Base-by-base conservation (phyloP, 1,139 yeast genomes). In the Pichia sp. region DNA sequence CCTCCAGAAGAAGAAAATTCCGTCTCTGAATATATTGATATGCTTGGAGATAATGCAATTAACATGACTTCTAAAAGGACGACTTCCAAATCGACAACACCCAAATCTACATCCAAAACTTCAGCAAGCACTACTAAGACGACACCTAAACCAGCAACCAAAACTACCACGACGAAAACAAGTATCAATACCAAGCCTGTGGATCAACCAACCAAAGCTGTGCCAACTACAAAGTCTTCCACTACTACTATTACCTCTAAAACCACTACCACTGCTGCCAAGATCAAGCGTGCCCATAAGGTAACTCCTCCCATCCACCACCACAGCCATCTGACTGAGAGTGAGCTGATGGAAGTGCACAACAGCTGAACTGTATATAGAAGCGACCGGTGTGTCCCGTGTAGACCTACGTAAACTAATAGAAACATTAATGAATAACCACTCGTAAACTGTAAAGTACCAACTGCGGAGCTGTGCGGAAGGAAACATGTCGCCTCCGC, bases 341-440 rank as follows among this genome's bases (percentile, higher is more conserved):
- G 20, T 18, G 50, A 47, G 19, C 15, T 47, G 4, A 15, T 30
- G 19, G 47, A 47, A 22, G 37, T 47, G 2, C 43, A 44, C 6
- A 42, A 34, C 4, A 32, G 39, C 35, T 24, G 22, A 27, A 8
- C 22, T 42, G 34, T 36, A 32, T 15, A 34, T 34, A n/a, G n/a
- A n/a, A n/a, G n/a, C n/a, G n/a, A n/a, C n/a, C n/a, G n/a, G n/a
- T n/a, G n/a, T n/a, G n/a, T n/a, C n/a, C n/a, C n/a, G n/a, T n/a
- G n/a, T n/a, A n/a, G n/a, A n/a, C n/a, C n/a, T n/a, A n/a, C n/a
- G n/a, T n/a, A n/a, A n/a, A n/a, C n/a, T n/a, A n/a, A n/a, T n/a
- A n/a, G n/a, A n/a, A n/a, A n/a, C n/a, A n/a, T n/a, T n/a, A n/a
- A n/a, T n/a, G n/a, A n/a, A n/a, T n/a, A n/a, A n/a, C n/a, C n/a